A percentile compares a stretch with the other conserved stretches of the same genome.
Conservation (phyloP, 1,284 basidiomycete species). For the Irpex sp. region DNA sequence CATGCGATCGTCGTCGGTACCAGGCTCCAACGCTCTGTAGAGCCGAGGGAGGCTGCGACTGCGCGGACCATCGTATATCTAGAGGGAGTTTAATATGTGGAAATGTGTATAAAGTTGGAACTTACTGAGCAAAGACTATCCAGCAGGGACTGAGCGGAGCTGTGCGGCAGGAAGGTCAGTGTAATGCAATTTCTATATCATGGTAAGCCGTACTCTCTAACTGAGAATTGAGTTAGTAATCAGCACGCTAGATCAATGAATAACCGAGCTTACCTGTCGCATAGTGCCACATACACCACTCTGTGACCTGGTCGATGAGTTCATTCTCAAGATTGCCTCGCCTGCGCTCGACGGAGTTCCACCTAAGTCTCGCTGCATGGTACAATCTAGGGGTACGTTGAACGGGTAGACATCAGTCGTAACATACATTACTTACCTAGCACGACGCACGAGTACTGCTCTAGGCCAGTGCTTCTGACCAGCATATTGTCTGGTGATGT, state of each 20-base stretch:
- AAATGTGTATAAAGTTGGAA: constrained; percentile 1
- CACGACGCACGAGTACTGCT: constrained; percentile 60
- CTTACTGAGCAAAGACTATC: constrained; percentile 55
- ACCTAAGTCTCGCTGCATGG: constrained; percentile 62
- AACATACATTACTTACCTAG: constrained; percentile 39
- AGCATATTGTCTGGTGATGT: constrained; percentile 62
- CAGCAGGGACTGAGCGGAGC: constrained; percentile 57
- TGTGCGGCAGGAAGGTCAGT: constrained; percentile 19
- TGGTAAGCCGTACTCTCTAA: constrained; percentile 48
- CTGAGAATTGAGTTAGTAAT: constrained; percentile 19
- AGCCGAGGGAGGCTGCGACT: constrained; percentile 64
- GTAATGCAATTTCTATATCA: neutral
- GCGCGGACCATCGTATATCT: constrained; percentile 78
- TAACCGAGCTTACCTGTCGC: constrained; percentile 40
- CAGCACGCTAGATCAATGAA: constrained; percentile 19
- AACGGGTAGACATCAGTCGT: neutral
- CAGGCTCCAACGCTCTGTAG: constrained; percentile 69
- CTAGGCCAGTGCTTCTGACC: constrained; percentile 71
- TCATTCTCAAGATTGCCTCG: constrained; percentile 71
- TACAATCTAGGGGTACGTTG: constrained; percentile 42
- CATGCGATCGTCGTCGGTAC: constrained; percentile 83
- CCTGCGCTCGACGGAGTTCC: constrained; percentile 71
- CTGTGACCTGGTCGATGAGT: constrained; percentile 77
- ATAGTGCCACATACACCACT: constrained; percentile 87
- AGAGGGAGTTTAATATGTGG: constrained; percentile 1